Evolutionary conservation across 2,329 filamentous ascomycete genomes (phyloP).

Genomic region (Neonectria ditissima): DNA sequence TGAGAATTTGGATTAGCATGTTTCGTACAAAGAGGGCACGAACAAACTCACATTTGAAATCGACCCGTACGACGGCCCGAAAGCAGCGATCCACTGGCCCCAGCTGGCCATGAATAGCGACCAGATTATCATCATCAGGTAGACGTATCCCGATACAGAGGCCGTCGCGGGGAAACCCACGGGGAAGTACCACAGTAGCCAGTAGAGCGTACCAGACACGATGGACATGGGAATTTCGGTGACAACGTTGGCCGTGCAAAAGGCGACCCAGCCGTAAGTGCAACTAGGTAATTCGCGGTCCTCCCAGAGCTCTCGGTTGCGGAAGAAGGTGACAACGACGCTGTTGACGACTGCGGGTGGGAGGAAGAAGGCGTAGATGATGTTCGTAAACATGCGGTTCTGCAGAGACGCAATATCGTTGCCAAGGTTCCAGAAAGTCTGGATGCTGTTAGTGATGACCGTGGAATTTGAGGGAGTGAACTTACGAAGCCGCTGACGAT

Average conservation of each 20-base stretch:
- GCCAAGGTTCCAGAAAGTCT: slow-evolving; percentile 76
- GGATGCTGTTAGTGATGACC: not conserved
- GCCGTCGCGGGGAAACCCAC: slow-evolving; percentile 75
- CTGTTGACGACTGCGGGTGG: slow-evolving; percentile 78
- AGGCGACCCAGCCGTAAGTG: slow-evolving; percentile 82
- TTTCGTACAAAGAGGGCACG: not conserved
- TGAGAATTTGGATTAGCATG: slow-evolving; percentile 32
- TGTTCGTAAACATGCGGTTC: slow-evolving; percentile 79
- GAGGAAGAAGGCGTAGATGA: slow-evolving; percentile 69
- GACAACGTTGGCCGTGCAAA: slow-evolving; percentile 77
- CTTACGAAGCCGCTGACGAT: slow-evolving; percentile 77
- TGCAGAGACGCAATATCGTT: slow-evolving; percentile 75
- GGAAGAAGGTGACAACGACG: slow-evolving; percentile 80
- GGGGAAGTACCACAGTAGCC: slow-evolving; percentile 80
- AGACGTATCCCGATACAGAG: slow-evolving; percentile 76
- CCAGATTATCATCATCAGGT: slow-evolving; percentile 81
- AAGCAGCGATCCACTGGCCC: slow-evolving; percentile 88
- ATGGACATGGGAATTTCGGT: slow-evolving; percentile 79
- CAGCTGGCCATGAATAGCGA: slow-evolving; percentile 79
- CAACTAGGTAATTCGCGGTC: slow-evolving; percentile 77
- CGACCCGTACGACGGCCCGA: slow-evolving; percentile 80
- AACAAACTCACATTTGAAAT: slow-evolving; percentile 69
- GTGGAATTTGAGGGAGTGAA: not conserved
- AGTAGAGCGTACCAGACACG: slow-evolving; percentile 74
- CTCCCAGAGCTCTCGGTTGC: slow-evolving; percentile 78